Evolutionary conservation across 2,329 filamentous ascomycete species (phyloP).

Genomic region (Fusarium mexicanum): DNA sequence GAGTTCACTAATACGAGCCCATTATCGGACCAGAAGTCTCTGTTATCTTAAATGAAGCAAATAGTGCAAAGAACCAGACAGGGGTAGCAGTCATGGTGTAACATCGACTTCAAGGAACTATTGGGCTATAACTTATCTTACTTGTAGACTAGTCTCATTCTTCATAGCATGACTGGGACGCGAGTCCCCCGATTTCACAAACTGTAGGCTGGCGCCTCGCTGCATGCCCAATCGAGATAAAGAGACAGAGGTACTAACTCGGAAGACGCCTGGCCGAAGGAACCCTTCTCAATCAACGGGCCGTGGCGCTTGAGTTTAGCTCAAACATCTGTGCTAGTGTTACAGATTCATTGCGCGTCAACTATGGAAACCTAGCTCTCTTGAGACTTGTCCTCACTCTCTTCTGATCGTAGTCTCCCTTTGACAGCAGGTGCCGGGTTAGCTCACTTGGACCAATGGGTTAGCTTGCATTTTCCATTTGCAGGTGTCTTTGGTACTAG

Average conservation of each 20-base stretch:
- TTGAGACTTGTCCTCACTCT: background rate
- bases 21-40: background rate
- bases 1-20: background rate
- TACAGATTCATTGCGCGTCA: background rate
- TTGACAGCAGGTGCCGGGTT: background rate
- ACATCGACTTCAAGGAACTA: background rate
- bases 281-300: background rate
- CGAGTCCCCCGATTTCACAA: background rate
- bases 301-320: background rate
- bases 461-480: background rate
- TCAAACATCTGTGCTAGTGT: background rate
- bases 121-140: background rate
- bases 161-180: background rate
- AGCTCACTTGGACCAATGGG: background rate
- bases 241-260: background rate
- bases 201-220: background rate
- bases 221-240: background rate
- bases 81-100: background rate
- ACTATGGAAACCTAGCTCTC: background rate
- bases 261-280: too few relatives aligned
- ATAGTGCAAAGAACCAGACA: background rate
- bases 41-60: background rate
- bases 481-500: background rate
- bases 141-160: background rate
- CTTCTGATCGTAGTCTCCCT: background rate